Base-by-base conservation (phyloP, 805 yeast species). In the Metschnikowia picachoensis region DNA sequence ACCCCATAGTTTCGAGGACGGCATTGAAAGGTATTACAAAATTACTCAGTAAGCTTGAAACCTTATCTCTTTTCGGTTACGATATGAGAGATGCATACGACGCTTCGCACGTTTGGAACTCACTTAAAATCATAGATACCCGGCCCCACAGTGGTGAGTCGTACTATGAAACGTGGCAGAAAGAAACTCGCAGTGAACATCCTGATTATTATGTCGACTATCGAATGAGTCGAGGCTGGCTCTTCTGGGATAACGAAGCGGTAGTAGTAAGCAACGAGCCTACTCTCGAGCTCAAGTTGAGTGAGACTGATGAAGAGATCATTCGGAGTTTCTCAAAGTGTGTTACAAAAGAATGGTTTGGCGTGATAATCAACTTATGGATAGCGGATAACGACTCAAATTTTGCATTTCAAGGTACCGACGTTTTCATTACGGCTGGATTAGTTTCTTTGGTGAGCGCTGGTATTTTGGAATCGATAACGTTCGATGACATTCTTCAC, bases 181-280 rank as follows among this genome's bases (percentile, higher is more conserved):
- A 57, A 5, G 94, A 86, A 53, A 66, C 85, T 70, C 57, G 59
- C 10, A 78, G 79, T 50, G 62, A 67, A 0, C 46, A 62, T 17
- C 85, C 86, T 1, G 53, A 52, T 1, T 83, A 71, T 52, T 88
- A 66, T 56, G 71, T 84, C 52, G 90, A 85, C 56, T 74, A 75
- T 29, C 77, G 75, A 43, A 67, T 76, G 2, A 73, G 70, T 57
- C 66, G 70, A 8, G 94, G 95, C 0, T 85, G 90, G 80, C 63
- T 86, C 8, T 83, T 85, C 42, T 88, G 96, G 96, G 86, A 82
- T 12, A 64, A 78, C 15, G 53, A 66, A 0, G 57, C 83, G 62
- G 59, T 61, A 16, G 89, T 75, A 2, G 66, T 81, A 15, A 68
- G 67, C 3, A 62, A 60, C 7, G 64, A 66, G 6, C 59, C 64